Evolutionary conservation across 306 rosid species (phyloP), one percentile per base, ranked within the genome.

Genomic region (Cicer cuneatum): DNA sequence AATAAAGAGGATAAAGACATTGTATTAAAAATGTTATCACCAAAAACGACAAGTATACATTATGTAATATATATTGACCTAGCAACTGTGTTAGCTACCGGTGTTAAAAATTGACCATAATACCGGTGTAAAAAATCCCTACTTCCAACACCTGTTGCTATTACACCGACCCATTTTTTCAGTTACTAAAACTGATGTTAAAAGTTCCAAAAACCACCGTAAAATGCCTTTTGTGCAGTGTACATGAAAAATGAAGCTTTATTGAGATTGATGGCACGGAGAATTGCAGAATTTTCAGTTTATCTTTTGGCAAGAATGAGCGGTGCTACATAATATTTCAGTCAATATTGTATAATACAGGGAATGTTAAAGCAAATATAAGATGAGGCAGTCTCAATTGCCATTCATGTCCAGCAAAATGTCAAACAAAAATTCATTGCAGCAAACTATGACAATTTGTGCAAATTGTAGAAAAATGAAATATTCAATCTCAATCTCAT

Each of bases 191-290:
- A n/a, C n/a, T n/a, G n/a, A n/a, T n/a, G n/a, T n/a, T n/a, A n/a
- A n/a, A n/a, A n/a, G n/a, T n/a, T n/a, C n/a, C n/a, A n/a, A n/a
- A n/a, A n/a, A n/a, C n/a, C 33, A 29, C 33, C 33, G 3, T 2
- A 24, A 24, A 24, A 24, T 24, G 33, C 3, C 33, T 2, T 24
- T 24, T 24, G 3, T 24, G 29, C 29, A 24, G 29, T 24, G 2
- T 24, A 24, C 33, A 24, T 21, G 56, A 14, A 47, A 37, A 18
- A 74, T 12, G 53, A 64, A 63, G 79, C 35, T 46, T 51, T 43
- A 58, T n/a, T 62, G 41, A 35, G 41, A 62, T 21, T 19, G 42
- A 6, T 9, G 33, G 16, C 11, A 51, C 4, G 33, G n/a, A 64
- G 64, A 40, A 73, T 12, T 18, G 11, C 9, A 48, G 7, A 10